These are phyloP conservation scores for Trichophaea hybrida DNA, from an alignment of 2,329 filamentous ascomycete genomes.

Conservation along the genomic window DNA sequence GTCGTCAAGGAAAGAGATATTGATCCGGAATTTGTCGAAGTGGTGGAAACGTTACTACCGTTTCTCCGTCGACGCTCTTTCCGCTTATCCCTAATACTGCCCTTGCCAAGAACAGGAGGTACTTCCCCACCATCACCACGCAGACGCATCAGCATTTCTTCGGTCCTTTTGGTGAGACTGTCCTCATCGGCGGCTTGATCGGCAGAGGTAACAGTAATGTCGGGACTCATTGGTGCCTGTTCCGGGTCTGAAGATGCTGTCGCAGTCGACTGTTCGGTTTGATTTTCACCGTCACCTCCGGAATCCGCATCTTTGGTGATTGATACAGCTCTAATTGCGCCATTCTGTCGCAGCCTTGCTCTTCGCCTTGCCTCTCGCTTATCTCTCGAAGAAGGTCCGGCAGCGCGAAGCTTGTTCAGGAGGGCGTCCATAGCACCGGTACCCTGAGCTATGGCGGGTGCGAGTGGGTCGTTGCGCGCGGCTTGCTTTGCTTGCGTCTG, in stretches of 20 bases:
- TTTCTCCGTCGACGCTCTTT: conserved; percentile 19
- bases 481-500: conserved; percentile 33
- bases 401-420: conserved; percentile 84
- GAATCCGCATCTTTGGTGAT: conserved; percentile 17
- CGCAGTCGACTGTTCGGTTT: background rate
- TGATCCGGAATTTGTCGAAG: background rate
- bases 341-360: conserved; percentile 45
- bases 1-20: background rate
- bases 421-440: conserved; percentile 93
- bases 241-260: background rate
- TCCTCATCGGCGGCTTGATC: conserved; percentile 1
- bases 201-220: conserved; percentile 2
- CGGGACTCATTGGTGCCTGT: background rate
- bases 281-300: conserved; percentile 12
- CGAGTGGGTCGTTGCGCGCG: conserved; percentile 39
- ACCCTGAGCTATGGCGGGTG: conserved; percentile 42
- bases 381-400: conserved; percentile 77
- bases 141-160: conserved; percentile 20
- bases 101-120: background rate
- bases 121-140: conserved; percentile 11
- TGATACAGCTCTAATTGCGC: conserved; percentile 17
- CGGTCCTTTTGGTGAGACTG: conserved; percentile 13
- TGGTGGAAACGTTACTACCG: conserved; percentile 17
- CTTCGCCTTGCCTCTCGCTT: conserved; percentile 77
- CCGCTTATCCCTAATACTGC: conserved; percentile 18